Base-by-base conservation (phyloP, 2,329 filamentous ascomycete genomes). In the Aspergillus novoparasiticus region DNA sequence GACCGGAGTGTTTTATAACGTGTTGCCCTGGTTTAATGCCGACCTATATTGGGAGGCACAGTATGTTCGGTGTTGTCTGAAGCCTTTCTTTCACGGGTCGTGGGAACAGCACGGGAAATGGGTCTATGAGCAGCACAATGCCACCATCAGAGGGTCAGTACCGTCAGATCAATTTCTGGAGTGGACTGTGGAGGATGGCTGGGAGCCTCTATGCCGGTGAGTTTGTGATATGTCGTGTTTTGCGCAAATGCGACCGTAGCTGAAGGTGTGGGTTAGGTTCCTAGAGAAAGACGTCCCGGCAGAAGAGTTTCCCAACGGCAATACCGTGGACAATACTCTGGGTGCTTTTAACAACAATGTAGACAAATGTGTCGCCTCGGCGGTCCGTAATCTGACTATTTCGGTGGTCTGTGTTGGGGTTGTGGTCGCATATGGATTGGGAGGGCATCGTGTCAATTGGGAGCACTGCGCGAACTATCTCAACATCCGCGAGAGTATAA, bases 121-220 rank as follows among this genome's bases (percentile, higher is more conserved):
- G 55, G 65, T 61, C 6, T 66, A 65, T 51, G 54, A 61, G 14
- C 60, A 66, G 46, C 64, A 68, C 60, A 57, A 41, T 50, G 59
- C 56, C 19, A 55, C 23, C 6, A 53, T 69, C 11, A 34, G 43
- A 3, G 51, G 62, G 1, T 1, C 53, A 0, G 61, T 65, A 2
- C 30, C 58, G 28, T 14, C 43, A 5, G 67, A 57, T 6, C 58
- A 58, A 3, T 26, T 69, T 56, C 55, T 68, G 6, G 59, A 63
- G 14, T 68, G 62, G 56, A 60, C 50, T 36, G 53, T 64, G 1
- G 28, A 59, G 16, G 61, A 68, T 59, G 64, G 66, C 11, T 69
- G 66, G 67, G 67, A 60, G 58, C 67, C 64, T 5, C 60, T 66
- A 2, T 69, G 66, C 43, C 48, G 28, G 59, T 62, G 23, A 59